A percentile compares a stretch with the other conserved stretches of the same genome.
phyloP scores from a whole-genome alignment of 2,329 filamentous ascomycete genomes.

The Ascochyta pisi region DNA sequence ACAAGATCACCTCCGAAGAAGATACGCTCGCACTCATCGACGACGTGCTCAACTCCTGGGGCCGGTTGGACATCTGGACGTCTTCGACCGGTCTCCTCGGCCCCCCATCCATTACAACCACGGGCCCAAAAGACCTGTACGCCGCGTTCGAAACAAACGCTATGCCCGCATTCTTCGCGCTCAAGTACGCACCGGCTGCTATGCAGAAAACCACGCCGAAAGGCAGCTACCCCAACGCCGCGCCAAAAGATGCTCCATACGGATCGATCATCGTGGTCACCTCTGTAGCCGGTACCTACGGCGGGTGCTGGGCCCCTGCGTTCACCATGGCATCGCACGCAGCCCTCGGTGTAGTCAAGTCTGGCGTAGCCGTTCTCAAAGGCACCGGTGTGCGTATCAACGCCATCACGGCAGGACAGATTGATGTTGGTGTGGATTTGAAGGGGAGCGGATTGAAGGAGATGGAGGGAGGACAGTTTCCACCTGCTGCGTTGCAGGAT shows the following conservation, averaged over 20 bases:
- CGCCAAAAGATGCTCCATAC: conserved; percentile 66
- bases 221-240: conserved; percentile 65
- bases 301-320: conserved; percentile 65
- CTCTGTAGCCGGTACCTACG: conserved; percentile 64
- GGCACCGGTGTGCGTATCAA: conserved; percentile 66
- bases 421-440: conserved; percentile 56
- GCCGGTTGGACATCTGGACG: conserved; percentile 64
- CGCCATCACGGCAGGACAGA: conserved; percentile 57
- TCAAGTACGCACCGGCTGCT: conserved; percentile 69
- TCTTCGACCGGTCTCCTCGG: conserved; percentile 65
- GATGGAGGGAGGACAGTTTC: conserved; percentile 62
- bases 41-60: conserved; percentile 67
- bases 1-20: conserved; percentile 65
- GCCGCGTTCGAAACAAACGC: conserved; percentile 67
- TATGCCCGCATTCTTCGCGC: conserved; percentile 68
- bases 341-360: conserved; percentile 65
- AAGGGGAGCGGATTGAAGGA: conserved; percentile 41
- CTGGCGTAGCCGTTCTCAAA: conserved; percentile 65
- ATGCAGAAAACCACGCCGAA: conserved; percentile 66
- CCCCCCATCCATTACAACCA: conserved; percentile 61
- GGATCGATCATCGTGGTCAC: conserved; percentile 69
- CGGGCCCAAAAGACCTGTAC: conserved; percentile 62
- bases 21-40: conserved; percentile 67
- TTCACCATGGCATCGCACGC: conserved; percentile 68
- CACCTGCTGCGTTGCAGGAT: conserved; percentile 61